These are phyloP conservation scores for Yarrowia sp. DNA, from an alignment of 805 yeast species.

Conservation along the genomic window DNA sequence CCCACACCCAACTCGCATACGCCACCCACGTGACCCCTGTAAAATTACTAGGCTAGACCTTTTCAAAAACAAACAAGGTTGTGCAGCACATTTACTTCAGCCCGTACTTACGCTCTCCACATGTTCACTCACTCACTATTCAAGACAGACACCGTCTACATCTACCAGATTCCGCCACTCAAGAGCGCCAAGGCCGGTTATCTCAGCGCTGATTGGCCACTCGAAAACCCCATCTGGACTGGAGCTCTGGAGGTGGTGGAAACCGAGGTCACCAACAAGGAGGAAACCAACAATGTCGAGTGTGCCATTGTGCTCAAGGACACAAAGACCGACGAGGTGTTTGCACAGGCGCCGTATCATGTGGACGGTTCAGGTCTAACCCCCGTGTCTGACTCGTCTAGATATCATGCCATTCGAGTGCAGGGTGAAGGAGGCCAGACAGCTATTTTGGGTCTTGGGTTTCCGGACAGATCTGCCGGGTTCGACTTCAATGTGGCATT, in stretches of 20 bases:
- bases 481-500: slow-evolving; percentile 43
- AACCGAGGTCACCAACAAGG: slow-evolving; percentile 24
- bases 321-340: slow-evolving; percentile 36
- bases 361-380: slow-evolving; percentile 38
- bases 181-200: slow-evolving; percentile 33
- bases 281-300: slow-evolving; percentile 26
- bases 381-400: slow-evolving; percentile 39
- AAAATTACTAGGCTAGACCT: no score
- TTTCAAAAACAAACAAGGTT: background rate
- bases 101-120: no score
- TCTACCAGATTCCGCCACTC: slow-evolving; percentile 38
- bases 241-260: slow-evolving; percentile 40
- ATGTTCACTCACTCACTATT: slow-evolving; percentile 29
- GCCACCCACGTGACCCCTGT: background rate
- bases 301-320: slow-evolving; percentile 39
- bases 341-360: slow-evolving; percentile 42
- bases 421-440: slow-evolving; percentile 38
- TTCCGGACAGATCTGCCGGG: slow-evolving; percentile 39
- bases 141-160: slow-evolving; percentile 32
- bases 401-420: slow-evolving; percentile 41
- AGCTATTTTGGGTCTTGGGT: slow-evolving; percentile 47
- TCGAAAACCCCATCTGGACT: slow-evolving; percentile 41
- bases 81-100: background rate
- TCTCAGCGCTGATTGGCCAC: slow-evolving; percentile 39
- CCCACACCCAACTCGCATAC: background rate